Evolutionary conservation across 768 basidiomycete genomes (phyloP).

Genomic region (Naganishia vaughanmartiniae): DNA sequence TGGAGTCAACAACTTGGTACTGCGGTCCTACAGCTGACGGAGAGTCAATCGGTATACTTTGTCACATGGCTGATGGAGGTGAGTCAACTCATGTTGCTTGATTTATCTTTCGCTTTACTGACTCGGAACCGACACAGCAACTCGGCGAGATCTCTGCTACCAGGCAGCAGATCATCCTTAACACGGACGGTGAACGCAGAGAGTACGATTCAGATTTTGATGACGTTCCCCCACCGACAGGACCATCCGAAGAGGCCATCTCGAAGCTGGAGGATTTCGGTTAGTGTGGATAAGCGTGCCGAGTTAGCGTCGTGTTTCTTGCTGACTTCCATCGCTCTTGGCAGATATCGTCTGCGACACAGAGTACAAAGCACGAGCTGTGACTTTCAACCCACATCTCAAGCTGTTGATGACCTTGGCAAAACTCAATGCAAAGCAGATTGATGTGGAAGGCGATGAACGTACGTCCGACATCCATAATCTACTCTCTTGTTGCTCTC

Average conservation of each 20-base stretch:
- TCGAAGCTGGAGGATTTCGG: slow-evolving; percentile 72
- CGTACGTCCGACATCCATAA: background rate
- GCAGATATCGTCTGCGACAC: slow-evolving; percentile 72
- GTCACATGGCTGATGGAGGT: slow-evolving; percentile 82
- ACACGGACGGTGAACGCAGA: slow-evolving; percentile 45
- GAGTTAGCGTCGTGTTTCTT: no score
- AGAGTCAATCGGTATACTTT: slow-evolving; percentile 63
- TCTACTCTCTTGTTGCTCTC: no score
- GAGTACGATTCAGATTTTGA: slow-evolving; percentile 34
- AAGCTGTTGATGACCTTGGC: slow-evolving; percentile 81
- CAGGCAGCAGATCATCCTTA: slow-evolving; percentile 51
- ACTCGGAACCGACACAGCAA: background rate
- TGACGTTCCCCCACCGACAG: slow-evolving; percentile 38
- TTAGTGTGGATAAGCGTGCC: no score
- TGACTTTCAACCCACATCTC: slow-evolving; percentile 71
- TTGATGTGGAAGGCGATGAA: slow-evolving; percentile 13
- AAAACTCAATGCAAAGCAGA: slow-evolving; percentile 59
- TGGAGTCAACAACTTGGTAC: slow-evolving; percentile 90
- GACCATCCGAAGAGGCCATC: slow-evolving; percentile 68
- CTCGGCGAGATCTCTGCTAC: slow-evolving; percentile 40
- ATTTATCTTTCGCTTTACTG: background rate
- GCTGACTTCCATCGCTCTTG: slow-evolving; percentile 10
- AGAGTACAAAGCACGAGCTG: slow-evolving; percentile 73
- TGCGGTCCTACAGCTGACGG: slow-evolving; percentile 69
- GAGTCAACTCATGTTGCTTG: slow-evolving; percentile 44